phyloP scores from a whole-genome alignment of 2,329 filamentous ascomycete genomes.

The Fusarium sp. region DNA sequence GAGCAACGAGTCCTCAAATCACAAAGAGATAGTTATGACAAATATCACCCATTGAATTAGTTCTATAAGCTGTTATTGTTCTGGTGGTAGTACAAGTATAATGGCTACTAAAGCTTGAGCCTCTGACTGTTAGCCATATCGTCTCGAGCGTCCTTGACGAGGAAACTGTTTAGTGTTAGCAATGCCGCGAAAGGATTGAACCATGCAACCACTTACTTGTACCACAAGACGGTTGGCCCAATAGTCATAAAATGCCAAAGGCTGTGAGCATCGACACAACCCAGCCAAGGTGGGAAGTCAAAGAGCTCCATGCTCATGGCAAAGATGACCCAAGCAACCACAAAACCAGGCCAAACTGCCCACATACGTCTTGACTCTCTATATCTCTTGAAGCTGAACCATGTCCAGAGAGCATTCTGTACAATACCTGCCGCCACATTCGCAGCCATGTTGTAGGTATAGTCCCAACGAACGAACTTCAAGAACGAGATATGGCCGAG shows the following conservation, averaged over 20 bases:
- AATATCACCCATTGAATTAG: not conserved
- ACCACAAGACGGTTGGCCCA: constrained; percentile 87
- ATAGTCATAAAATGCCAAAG: constrained; percentile 97
- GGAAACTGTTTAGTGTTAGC: constrained; percentile 69
- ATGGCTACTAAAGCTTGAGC: constrained; percentile 67
- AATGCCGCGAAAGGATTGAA: not conserved
- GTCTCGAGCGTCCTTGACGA: constrained; percentile 85
- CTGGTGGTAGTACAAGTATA: not conserved
- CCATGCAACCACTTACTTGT: constrained; percentile 77
- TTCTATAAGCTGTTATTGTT: not conserved
- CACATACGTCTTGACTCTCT: constrained; percentile 76
- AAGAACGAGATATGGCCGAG: constrained; percentile 83
- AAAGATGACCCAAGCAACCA: constrained; percentile 89
- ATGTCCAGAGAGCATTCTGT: constrained; percentile 86
- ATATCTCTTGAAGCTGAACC: constrained; percentile 82
- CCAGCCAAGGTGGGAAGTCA: constrained; percentile 88
- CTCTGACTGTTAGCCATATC: constrained; percentile 77
- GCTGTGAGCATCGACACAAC: constrained; percentile 90
- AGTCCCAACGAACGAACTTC: constrained; percentile 89
- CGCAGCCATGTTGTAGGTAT: constrained; percentile 97
- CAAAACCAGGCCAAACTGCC: constrained; percentile 89
- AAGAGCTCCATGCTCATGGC: constrained; percentile 96
- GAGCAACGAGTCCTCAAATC: not conserved
- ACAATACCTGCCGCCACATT: constrained; percentile 85
- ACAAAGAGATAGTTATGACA: not conserved